Evolutionary conservation across 2,329 filamentous ascomycete species (phyloP).

Genomic region (Colletotrichum phormii): DNA sequence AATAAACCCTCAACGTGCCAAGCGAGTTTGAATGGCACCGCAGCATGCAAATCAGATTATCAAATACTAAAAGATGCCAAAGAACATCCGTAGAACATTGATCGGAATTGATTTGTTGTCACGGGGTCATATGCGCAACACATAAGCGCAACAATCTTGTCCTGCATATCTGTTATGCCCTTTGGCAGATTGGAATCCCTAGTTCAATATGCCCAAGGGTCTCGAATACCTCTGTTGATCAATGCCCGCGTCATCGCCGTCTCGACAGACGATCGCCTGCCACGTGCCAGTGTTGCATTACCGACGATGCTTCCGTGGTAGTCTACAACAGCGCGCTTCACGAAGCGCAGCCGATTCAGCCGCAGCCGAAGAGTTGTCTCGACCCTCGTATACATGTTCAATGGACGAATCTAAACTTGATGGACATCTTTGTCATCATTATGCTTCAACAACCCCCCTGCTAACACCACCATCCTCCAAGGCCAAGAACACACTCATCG

Average conservation of each 20-base stretch:
- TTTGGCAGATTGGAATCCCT: too few species aligned
- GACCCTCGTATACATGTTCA: background rate
- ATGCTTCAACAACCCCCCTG: background rate
- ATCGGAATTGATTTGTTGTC: too few species aligned
- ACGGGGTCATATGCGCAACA: too few species aligned
- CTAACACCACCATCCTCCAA: background rate
- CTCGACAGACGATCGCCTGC: background rate
- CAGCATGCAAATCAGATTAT: background rate
- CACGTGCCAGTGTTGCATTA: background rate
- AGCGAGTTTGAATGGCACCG: background rate
- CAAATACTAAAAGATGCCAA: background rate
- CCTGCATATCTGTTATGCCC: too few species aligned
- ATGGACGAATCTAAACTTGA: background rate
- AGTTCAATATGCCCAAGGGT: background rate
- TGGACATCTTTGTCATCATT: background rate
- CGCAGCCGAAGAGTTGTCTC: background rate
- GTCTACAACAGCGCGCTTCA: background rate
- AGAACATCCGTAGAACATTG: too few species aligned
- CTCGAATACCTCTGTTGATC: background rate
- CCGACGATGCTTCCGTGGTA: background rate
- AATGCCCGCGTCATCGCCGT: background rate
- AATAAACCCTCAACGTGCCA: background rate
- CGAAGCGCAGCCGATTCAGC: background rate
- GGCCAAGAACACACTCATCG: background rate
- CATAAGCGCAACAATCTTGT: too few species aligned